phyloP scores from a whole-genome alignment of 768 basidiomycete genomes.

The Suillus fuscotomentosus region DNA sequence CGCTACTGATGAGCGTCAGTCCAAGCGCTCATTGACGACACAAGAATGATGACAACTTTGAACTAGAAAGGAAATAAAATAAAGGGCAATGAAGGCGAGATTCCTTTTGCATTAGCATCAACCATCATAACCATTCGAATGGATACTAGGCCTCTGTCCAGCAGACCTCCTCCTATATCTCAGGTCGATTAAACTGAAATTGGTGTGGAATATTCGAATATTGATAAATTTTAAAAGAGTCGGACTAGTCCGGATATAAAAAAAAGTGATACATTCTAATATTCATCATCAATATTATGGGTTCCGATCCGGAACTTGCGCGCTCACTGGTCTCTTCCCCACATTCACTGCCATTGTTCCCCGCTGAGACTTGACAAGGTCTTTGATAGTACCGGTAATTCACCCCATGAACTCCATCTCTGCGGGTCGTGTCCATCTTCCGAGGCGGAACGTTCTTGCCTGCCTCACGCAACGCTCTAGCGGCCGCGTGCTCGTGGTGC shows the following conservation, averaged over 20 bases:
- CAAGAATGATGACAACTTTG: no score
- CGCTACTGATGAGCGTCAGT: no score
- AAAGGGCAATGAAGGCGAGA: background rate
- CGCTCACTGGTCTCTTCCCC: background rate
- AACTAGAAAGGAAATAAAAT: background rate
- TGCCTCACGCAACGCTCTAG: background rate
- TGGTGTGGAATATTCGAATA: background rate
- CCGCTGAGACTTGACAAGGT: background rate
- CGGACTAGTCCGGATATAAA: background rate
- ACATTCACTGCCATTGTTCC: no score
- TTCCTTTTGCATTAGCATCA: background rate
- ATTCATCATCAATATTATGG: background rate
- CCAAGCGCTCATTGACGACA: no score
- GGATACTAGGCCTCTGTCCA: background rate
- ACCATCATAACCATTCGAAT: background rate
- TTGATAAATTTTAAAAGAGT: background rate
- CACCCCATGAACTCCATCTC: background rate
- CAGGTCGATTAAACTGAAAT: background rate
- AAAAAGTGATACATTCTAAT: background rate
- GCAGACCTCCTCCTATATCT: background rate
- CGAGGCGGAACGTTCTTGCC: background rate
- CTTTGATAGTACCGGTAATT: background rate
- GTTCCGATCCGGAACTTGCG: background rate
- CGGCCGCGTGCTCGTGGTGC: conserved; percentile 22
- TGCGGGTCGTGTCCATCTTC: background rate